Percentiles rank a stretch among this genome's conserved stretches.
phyloP scores from a whole-genome alignment of 2,329 filamentous ascomycete species.

The Colletotrichum tropicale region DNA sequence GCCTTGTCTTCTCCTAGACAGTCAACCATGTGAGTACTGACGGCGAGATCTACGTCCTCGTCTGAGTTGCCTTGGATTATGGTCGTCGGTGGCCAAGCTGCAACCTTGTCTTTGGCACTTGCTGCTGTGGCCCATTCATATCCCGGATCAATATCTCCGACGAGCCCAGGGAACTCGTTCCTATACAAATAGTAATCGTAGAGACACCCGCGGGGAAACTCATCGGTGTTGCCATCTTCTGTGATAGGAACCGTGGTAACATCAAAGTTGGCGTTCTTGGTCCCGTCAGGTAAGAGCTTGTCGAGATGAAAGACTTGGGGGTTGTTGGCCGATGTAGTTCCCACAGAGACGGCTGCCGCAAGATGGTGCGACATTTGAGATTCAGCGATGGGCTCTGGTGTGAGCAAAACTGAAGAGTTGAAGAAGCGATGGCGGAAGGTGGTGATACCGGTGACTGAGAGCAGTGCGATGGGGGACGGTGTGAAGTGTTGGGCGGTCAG shows the following conservation, averaged over 20 bases:
- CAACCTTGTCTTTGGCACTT: constrained; percentile 9
- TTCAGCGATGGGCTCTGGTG: constrained; percentile 28
- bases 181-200: constrained; percentile 38
- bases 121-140: constrained; percentile 31
- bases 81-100: constrained; percentile 36
- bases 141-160: constrained; percentile 33
- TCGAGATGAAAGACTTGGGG: constrained; percentile 27
- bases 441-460: constrained; percentile 38
- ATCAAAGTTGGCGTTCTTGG: constrained; percentile 23
- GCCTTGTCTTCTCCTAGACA: constrained; percentile 29
- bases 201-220: constrained; percentile 24
- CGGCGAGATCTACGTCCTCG: constrained; percentile 28
- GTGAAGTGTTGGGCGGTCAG: constrained; percentile 31
- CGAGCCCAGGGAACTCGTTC: constrained; percentile 30
- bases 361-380: constrained; percentile 27
- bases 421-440: constrained; percentile 40
- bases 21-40: constrained; percentile 30
- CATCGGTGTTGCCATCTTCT: neutral
- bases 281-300: constrained; percentile 29
- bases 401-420: constrained; percentile 34
- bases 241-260: neutral
- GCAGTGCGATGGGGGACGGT: constrained; percentile 33
- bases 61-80: constrained; percentile 37
- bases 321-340: constrained; percentile 21
- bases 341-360: constrained; percentile 26